Percentiles rank a stretch among this genome's conserved stretches.
phyloP scores from a whole-genome alignment of 495 filamentous ascomycete species.

The Trypethelium eluteriae region DNA sequence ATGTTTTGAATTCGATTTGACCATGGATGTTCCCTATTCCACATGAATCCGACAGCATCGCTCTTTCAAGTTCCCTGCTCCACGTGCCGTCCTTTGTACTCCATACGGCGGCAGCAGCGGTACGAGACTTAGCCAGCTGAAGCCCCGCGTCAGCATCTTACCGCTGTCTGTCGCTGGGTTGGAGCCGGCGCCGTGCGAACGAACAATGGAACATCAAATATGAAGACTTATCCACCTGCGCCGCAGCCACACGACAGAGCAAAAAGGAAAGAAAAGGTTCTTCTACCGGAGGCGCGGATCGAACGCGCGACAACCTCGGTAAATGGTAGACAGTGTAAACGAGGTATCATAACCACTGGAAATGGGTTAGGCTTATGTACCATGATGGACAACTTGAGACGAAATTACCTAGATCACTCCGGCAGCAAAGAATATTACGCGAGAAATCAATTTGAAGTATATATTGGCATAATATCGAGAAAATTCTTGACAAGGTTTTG shows the following conservation, averaged over 20 bases:
- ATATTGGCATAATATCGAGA: background rate
- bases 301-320: slow-evolving; percentile 12
- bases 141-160: slow-evolving; percentile 1
- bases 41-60: too few species aligned
- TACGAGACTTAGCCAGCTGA: background rate
- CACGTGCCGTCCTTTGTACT: background rate
- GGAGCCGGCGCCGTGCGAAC: too few species aligned
- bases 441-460: background rate
- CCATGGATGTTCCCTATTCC: too few species aligned
- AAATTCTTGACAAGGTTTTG: too few species aligned
- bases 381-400: background rate
- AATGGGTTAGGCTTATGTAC: background rate
- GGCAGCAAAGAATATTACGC: background rate
- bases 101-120: background rate
- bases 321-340: background rate
- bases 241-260: background rate
- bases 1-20: too few species aligned
- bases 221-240: background rate
- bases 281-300: slow-evolving; percentile 5
- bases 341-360: slow-evolving; percentile 9
- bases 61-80: background rate
- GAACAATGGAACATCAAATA: background rate
- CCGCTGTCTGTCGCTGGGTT: background rate
- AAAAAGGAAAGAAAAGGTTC: background rate
- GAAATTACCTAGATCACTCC: slow-evolving; percentile 4